These are phyloP conservation scores for Mycena leptocephala DNA, from an alignment of 768 basidiomycete species.

Conservation along the genomic window DNA sequence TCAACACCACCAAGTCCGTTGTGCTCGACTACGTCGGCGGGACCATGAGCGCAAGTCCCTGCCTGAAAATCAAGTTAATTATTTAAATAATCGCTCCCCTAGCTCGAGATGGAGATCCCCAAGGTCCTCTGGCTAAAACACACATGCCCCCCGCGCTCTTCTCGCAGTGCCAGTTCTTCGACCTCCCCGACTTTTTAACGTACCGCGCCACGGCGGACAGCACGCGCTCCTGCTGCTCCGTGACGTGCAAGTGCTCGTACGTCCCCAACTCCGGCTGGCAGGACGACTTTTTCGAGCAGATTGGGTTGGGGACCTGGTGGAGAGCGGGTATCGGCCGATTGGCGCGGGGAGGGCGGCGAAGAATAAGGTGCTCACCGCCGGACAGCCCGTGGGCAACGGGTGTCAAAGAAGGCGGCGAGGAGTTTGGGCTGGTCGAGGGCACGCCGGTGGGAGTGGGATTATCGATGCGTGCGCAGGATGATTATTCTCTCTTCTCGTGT, in stretches of 20 bases:
- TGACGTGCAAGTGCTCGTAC: slow-evolving; percentile 97
- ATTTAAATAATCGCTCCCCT: slow-evolving; percentile 28
- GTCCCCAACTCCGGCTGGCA: slow-evolving; percentile 93
- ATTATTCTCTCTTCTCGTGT: slow-evolving; percentile 42
- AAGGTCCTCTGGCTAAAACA: slow-evolving; percentile 98
- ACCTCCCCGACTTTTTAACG: slow-evolving; percentile 96
- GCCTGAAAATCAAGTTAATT: not conserved
- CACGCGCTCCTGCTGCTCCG: slow-evolving; percentile 90
- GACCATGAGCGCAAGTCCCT: slow-evolving; percentile 85
- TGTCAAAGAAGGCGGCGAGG: slow-evolving; percentile 86
- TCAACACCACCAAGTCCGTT: slow-evolving; percentile 88
- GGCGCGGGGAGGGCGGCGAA: slow-evolving; percentile 66
- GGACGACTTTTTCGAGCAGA: slow-evolving; percentile 86
- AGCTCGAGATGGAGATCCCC: slow-evolving; percentile 99
- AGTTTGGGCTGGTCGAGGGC: slow-evolving; percentile 88
- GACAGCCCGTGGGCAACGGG: slow-evolving; percentile 89
- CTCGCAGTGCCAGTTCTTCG: slow-evolving; percentile 85
- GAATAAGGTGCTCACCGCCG: slow-evolving; percentile 83
- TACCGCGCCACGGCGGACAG: slow-evolving; percentile 88
- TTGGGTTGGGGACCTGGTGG: slow-evolving; percentile 84
- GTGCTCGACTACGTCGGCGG: slow-evolving; percentile 97
- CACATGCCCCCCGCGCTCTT: slow-evolving; percentile 86
- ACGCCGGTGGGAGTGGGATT: slow-evolving; percentile 95
- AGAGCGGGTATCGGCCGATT: slow-evolving; percentile 81
- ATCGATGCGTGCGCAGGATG: slow-evolving; percentile 84